phyloP scores from a whole-genome alignment of 2,329 filamentous ascomycete genomes.

The Tolypocladium cylindrosporum region DNA sequence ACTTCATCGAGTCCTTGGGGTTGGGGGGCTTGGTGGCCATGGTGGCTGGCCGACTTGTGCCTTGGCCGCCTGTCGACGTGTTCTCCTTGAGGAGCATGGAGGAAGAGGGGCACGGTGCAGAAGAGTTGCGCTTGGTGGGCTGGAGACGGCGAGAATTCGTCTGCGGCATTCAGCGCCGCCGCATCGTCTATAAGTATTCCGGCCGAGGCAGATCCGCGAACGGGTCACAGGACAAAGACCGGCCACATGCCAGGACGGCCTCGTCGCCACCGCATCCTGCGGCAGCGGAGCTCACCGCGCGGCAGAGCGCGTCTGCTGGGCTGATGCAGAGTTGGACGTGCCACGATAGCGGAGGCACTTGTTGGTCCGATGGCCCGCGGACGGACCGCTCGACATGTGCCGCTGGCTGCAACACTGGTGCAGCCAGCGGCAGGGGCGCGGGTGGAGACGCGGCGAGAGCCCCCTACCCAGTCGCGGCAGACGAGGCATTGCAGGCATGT shows the following conservation, averaged over 20 bases:
- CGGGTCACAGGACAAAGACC: background rate
- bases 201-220: background rate
- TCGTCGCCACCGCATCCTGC: background rate
- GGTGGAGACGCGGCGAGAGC: too few relatives aligned
- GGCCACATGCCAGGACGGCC: background rate
- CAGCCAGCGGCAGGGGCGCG: too few relatives aligned
- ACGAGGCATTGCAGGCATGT: too few relatives aligned
- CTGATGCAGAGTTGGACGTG: background rate
- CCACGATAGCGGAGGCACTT: background rate
- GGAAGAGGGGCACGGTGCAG: background rate
- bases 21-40: conserved; percentile 1
- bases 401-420: too few relatives aligned
- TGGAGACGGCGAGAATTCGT: background rate
- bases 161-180: background rate
- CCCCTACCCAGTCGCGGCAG: too few relatives aligned
- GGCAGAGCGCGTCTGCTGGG: background rate
- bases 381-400: too few relatives aligned
- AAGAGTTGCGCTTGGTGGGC: background rate
- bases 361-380: background rate
- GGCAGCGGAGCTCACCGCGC: background rate
- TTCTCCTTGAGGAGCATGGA: too few relatives aligned
- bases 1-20: conserved; percentile 27
- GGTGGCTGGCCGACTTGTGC: background rate
- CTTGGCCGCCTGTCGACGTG: background rate
- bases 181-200: background rate